Conservation (phyloP, 441 rosid genomes). For the Erodium texanum region DNA sequence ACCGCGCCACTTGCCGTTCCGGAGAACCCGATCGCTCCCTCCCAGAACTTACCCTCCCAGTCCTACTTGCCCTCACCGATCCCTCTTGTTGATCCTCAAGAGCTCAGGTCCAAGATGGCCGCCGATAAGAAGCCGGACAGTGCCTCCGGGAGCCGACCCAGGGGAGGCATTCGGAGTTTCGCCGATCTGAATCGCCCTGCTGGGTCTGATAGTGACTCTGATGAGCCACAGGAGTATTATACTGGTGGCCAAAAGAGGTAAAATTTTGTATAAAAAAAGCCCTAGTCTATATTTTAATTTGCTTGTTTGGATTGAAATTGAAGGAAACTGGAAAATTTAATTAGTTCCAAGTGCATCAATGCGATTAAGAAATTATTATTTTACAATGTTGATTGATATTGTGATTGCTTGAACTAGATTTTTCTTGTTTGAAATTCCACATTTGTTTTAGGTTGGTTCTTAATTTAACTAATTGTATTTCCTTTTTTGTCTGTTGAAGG, state of each 20-base stretch:
- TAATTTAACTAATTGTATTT: not conserved
- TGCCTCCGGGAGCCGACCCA: slow-evolving; percentile 44
- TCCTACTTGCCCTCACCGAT: slow-evolving; percentile 12
- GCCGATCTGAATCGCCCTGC: slow-evolving; percentile 76
- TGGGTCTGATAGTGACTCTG: slow-evolving; percentile 79
- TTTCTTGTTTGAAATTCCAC: not conserved
- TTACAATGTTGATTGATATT: not conserved
- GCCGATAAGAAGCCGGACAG: slow-evolving; percentile 48
- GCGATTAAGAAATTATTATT: not conserved
- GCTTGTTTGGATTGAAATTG: not conserved
- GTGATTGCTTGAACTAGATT: not conserved
- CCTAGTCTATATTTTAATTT: not conserved
- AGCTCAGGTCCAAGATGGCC: slow-evolving; percentile 38
- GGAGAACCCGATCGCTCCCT: not conserved
- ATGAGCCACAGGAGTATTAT: slow-evolving; percentile 83
- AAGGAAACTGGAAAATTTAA: not conserved
- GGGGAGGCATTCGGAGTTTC: slow-evolving; percentile 63
- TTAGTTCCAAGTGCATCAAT: not conserved
- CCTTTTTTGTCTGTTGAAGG: not conserved
- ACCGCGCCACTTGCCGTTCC: slow-evolving; percentile 18
- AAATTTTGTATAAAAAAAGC: not conserved
- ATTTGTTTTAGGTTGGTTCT: not conserved
- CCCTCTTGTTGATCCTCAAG: slow-evolving; percentile 32
- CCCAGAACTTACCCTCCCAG: slow-evolving; percentile 1
- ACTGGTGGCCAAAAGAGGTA: slow-evolving; percentile 88